Evolutionary conservation across 352 stramenopile genomes (phyloP).

Genomic region (Phytophthora podocarpi): DNA sequence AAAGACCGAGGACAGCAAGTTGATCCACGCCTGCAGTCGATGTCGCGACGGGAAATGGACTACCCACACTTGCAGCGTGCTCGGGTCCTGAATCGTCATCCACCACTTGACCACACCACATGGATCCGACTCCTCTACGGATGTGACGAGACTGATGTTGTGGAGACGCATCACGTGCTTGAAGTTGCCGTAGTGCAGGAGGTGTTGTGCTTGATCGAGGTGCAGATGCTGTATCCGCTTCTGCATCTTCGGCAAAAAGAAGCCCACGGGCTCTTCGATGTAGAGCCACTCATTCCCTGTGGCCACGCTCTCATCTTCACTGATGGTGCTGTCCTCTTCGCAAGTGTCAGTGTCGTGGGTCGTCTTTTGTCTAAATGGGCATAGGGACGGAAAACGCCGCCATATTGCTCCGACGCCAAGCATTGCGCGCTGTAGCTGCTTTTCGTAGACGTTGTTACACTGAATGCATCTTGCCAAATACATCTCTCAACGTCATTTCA

Average conservation of each 20-base stretch:
- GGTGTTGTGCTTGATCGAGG: constrained; percentile 63
- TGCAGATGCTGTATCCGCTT: constrained; percentile 49
- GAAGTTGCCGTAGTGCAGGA: constrained; percentile 64
- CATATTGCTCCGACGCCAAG: constrained; percentile 9
- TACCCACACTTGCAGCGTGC: constrained; percentile 63
- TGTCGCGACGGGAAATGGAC: constrained; percentile 56
- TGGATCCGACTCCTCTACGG: constrained; percentile 49
- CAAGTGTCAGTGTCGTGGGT: constrained; percentile 22
- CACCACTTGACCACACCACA: constrained; percentile 46
- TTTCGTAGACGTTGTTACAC: constrained; percentile 4
- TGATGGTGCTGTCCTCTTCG: constrained; percentile 24
- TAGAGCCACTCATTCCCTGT: constrained; percentile 58
- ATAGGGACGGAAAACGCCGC: constrained; percentile 3
- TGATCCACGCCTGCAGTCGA: constrained; percentile 48
- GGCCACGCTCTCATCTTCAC: constrained; percentile 11
- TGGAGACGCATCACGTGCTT: constrained; percentile 57
- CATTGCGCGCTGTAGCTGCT: constrained; percentile 7
- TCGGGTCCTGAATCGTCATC: constrained; percentile 71
- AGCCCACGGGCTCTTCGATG: constrained; percentile 58
- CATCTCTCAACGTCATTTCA: neutral
- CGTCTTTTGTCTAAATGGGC: constrained; percentile 8
- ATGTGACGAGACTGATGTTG: constrained; percentile 65
- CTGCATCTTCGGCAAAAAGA: constrained; percentile 52
- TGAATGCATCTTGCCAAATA: constrained; percentile 26
- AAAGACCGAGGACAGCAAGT: constrained; percentile 46